Evolutionary conservation across 1,284 basidiomycete species (phyloP), one percentile per base, ranked within the genome.

Genomic region (Apiotrichum porosum): DNA sequence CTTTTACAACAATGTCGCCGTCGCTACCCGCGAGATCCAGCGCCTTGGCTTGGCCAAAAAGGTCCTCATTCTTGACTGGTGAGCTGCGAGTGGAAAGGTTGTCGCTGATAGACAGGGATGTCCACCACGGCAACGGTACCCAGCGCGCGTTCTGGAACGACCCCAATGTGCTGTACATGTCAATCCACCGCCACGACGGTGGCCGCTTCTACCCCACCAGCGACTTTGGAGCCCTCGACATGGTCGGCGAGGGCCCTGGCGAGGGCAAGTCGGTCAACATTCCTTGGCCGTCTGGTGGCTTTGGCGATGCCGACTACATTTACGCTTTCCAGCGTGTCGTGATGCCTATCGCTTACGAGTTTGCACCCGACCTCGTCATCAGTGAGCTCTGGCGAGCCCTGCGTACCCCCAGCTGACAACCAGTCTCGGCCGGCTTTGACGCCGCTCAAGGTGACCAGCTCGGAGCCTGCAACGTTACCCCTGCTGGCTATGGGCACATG

Each of bases 81-180:
- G 66, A 64, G 85, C 74, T 26, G 12, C 6, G 10, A 12, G 0
- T 2, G 4, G 6, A 15, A 21, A n/a, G 12, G 22, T 18, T 3
- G 18, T 15, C 37, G 19, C 47, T 59, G 23, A 47, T 24, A 23
- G 6, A 3, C 63, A 94, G 91, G 91, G 94, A 98, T 71, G 90
- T 98, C 0, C 94, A 98, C 71, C 94, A 98, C 69, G 94, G 94
- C 1, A 99, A 99, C 66, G 95, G 95, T 5, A 98, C 94, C 0
- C 95, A 99, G 66, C 80, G 85, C 41, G 90, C 92, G 0, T 98
- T 98, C 71, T 86, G 91, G 63, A 83, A 93, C 54, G 92, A 97
- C 63, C 83, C 86, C 0, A 81, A 81, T 35, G 88, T 98, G 15
- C 77, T 98, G n/a, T 98, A 97, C 73, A 83, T 99, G 18, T 99